phyloP scores from a whole-genome alignment of 345 rosid genomes.

The Linum usitatissimum region DNA sequence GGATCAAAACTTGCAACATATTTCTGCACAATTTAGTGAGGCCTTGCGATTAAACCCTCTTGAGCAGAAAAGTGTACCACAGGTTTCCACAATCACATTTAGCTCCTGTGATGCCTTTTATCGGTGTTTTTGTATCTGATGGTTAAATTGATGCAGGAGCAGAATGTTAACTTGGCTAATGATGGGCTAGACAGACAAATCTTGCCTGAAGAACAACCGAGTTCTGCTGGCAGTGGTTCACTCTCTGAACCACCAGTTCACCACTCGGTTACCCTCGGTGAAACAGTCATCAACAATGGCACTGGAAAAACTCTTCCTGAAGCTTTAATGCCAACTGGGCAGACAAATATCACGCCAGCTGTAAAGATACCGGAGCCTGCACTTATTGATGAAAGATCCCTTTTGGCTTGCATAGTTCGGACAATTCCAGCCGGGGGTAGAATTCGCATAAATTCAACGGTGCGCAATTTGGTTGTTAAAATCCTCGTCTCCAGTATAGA shows the following conservation, averaged over 20 bases:
- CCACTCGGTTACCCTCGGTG: slow-evolving; percentile 21
- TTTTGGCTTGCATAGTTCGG: slow-evolving; percentile 84
- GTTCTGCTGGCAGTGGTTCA: slow-evolving; percentile 29
- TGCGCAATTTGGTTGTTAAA: slow-evolving; percentile 22
- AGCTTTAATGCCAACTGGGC: slow-evolving; percentile 29
- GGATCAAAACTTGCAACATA: slow-evolving; percentile 47
- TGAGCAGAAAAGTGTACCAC: slow-evolving; percentile 38
- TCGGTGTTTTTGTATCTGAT: slow-evolving; percentile 2
- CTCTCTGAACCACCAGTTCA: slow-evolving; percentile 27
- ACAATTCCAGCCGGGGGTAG: slow-evolving; percentile 93
- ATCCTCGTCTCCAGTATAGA: background rate
- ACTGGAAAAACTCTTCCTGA: slow-evolving; percentile 29
- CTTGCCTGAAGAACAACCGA: slow-evolving; percentile 41
- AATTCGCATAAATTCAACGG: slow-evolving; percentile 83
- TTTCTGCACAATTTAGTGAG: slow-evolving; percentile 62
- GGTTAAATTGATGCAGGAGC: slow-evolving; percentile 34
- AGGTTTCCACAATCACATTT: slow-evolving; percentile 31
- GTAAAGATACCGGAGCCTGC: slow-evolving; percentile 41
- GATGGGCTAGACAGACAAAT: slow-evolving; percentile 35
- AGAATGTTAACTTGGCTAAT: slow-evolving; percentile 23
- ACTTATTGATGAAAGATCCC: slow-evolving; percentile 75
- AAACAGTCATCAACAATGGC: slow-evolving; percentile 23
- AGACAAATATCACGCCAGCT: slow-evolving; percentile 17
- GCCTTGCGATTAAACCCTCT: slow-evolving; percentile 36
- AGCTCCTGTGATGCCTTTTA: slow-evolving; percentile 9